These are phyloP conservation scores for Colletotrichum lini DNA, from an alignment of 2,329 filamentous ascomycete genomes.

Conservation along the genomic window DNA sequence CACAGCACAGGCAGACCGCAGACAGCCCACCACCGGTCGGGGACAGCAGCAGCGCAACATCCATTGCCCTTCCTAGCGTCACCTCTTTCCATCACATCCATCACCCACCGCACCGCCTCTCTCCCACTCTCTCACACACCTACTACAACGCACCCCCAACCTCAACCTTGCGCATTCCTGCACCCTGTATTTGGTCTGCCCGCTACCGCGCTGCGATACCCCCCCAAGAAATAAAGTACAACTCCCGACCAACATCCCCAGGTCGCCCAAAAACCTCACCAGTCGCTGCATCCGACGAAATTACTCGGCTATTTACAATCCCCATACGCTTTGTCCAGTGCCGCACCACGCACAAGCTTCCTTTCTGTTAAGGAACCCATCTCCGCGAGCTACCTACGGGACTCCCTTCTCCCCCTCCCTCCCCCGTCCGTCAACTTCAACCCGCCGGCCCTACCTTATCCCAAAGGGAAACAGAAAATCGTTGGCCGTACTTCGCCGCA, in stretches of 20 bases:
- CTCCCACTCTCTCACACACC: not conserved
- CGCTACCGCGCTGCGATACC: slow-evolving; percentile 25
- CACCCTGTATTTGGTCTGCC: slow-evolving; percentile 23
- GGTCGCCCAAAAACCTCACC: slow-evolving; percentile 10
- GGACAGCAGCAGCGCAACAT: slow-evolving; percentile 10
- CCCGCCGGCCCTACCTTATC: slow-evolving; percentile 11
- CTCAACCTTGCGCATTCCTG: slow-evolving; percentile 19
- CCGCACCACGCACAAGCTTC: slow-evolving; percentile 7
- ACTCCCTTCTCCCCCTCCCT: slow-evolving; percentile 10
- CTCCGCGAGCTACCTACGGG: slow-evolving; percentile 11
- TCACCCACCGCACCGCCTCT: slow-evolving; percentile 9
- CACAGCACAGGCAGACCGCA: not conserved
- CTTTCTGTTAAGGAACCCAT: slow-evolving; percentile 4
- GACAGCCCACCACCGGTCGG: slow-evolving; percentile 4
- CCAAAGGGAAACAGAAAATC: slow-evolving; percentile 8
- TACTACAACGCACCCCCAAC: slow-evolving; percentile 11
- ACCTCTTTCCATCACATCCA: slow-evolving; percentile 22
- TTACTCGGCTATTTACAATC: slow-evolving; percentile 11
- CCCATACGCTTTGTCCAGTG: slow-evolving; percentile 1
- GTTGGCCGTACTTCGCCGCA: slow-evolving; percentile 6
- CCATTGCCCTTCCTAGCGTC: slow-evolving; percentile 18
- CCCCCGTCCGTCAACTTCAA: not conserved
- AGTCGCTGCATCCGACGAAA: slow-evolving; percentile 23
- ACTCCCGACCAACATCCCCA: slow-evolving; percentile 21
- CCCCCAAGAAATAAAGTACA: slow-evolving; percentile 18